Evolutionary conservation across 345 rosid genomes (phyloP), one percentile per base, ranked within the genome.

Genomic region (Pistacia vera): DNA sequence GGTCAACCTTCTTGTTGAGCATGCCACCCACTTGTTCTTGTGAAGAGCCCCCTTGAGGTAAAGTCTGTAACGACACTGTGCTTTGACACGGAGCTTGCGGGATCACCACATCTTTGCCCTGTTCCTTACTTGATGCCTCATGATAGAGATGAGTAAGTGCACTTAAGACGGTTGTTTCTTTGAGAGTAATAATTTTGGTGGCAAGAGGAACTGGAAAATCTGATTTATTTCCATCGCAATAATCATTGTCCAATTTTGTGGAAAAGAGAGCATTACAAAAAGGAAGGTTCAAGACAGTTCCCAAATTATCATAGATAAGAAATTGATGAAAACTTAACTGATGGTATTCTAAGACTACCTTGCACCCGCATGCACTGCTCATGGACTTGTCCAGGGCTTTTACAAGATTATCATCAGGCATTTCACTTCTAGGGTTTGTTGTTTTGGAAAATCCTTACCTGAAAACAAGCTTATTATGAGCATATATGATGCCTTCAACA

Each of bases 131-230:
- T 22, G 78, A 78, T 77, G 83, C 62, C 25, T 63, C 70, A 13
- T 69, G 79, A 66, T 78, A 82, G 77, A 80, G 71, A 51, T 73
- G 72, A 33, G 79, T 79, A 72, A 88, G 60, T 41, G 84, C 76
- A 49, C 38, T 88, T 83, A 36, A 86, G 81, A 67, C 70, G 84
- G 64, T 71, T 80, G 79, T 70, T 86, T 67, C 87, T 85, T 64
- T 86, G 90, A 67, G 92, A 85, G 84, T 83, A 86, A 77, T 88
- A 88, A 22, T 72, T 77, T 88, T 88, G 80, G 87, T 79, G 59
- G 90, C 82, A 75, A 88, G 86, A 48, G 92, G 92, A 54, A 12
- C 77, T 11, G 90, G 88, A 65, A 72, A 41, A 81, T 71, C 90
- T 88, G 86, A 28, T 81, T 66, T 66, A 76, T 66, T 38, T 38